Base-by-base conservation (phyloP, 2,329 filamentous ascomycete species). In the Colletotrichum musicola region DNA sequence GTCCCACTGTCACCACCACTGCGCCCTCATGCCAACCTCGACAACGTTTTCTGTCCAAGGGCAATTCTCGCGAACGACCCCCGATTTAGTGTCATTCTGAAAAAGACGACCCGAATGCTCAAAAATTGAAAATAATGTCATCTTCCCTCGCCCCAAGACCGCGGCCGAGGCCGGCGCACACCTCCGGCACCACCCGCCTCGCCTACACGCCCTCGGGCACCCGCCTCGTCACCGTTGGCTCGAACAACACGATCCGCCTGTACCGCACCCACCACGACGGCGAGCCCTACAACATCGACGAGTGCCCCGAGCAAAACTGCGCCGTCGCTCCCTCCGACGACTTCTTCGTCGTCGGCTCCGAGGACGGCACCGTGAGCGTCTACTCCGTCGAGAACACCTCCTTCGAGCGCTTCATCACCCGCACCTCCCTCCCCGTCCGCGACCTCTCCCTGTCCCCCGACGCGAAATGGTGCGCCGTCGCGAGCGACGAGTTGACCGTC, bases 351-450 rank as follows among this genome's bases (percentile, higher is more conserved):
- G 90, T 94, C 70, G 96, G 94, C 30, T 93, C 93, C 20, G 95
- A 99, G 79, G 95, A 98, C 81, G 96, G 97, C 76, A 96, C 92
- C n/a, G 94, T 99, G 75, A 97, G 92, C 83, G 89, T 94, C 74
- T 99, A 97, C 83, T 93, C 92, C n/a, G 86, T 98, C 57, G 85
- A 88, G 64, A 89, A 88, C 3, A 90, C 91, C 75, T 80, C 84
- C 30, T 93, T 97, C 81, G 93, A 97, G 71, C 90, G 91, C 68
- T 92, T 97, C 72, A 87, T 99, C 58, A 87, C 94, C 27, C 90
- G 96, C 72, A 93, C 91, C 66, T 91, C 94, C n/a, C 83, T 98
- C 3, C 93, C 96, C 0, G 89, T 98, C 38, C 89, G 96, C 75
- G 94, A 98, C 78, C 85, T 99, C 61, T 90, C 93, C 4, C 83